Evolutionary conservation across 2,329 filamentous ascomycete genomes (phyloP).

Genomic region (Paraconiothyrium sp.): DNA sequence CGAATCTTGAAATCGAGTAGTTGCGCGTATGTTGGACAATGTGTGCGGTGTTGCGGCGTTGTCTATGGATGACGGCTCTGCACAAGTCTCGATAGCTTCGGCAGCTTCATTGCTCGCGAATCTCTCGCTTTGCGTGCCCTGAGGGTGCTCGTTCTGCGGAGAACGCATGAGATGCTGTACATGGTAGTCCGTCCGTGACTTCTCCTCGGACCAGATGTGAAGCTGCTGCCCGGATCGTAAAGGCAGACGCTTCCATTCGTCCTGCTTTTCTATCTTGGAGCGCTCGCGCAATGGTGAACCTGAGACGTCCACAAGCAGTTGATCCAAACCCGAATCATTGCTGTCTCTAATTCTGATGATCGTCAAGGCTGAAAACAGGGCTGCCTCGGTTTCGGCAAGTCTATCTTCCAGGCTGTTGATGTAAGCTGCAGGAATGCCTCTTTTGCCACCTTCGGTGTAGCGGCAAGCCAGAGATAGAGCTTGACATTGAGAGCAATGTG

Average conservation of each 20-base stretch:
- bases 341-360: conserved; percentile 20
- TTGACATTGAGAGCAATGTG: conserved; percentile 37
- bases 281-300: conserved; percentile 13
- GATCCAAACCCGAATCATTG: conserved; percentile 4
- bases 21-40: background rate
- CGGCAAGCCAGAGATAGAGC: conserved; percentile 25
- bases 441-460: conserved; percentile 38
- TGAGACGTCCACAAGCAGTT: background rate
- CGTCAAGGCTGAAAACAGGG: conserved; percentile 28
- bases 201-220: conserved; percentile 30
- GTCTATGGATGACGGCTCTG: background rate
- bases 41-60: background rate
- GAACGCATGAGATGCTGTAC: background rate
- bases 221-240: conserved; percentile 33
- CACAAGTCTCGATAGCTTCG: background rate
- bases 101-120: background rate
- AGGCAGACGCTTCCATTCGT: conserved; percentile 36
- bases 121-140: background rate
- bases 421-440: conserved; percentile 38
- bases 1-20: background rate
- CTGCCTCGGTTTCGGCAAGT: conserved; percentile 36
- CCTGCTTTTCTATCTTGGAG: conserved; percentile 35
- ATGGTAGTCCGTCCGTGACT: conserved; percentile 7
- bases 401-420: conserved; percentile 36
- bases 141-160: background rate